phyloP scores from a whole-genome alignment of 169 alveolate species.

The Babesia divergens region DNA sequence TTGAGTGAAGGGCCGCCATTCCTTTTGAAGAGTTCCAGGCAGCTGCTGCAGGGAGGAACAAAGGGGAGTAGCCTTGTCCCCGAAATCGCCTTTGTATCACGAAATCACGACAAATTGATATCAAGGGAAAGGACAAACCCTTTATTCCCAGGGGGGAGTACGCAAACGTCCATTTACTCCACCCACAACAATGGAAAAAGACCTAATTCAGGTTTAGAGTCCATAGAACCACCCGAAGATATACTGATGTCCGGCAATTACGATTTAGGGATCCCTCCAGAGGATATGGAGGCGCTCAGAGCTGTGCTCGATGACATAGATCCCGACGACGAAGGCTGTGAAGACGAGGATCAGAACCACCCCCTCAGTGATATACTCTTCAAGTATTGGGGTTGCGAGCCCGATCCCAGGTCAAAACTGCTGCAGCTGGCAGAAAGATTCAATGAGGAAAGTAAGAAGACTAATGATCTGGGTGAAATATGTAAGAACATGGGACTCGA shows the following conservation, averaged over 20 bases:
- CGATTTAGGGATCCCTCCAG: conserved; percentile 44
- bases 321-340: conserved; percentile 24
- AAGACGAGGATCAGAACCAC: conserved; percentile 51
- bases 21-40: too few relatives aligned
- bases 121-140: too few relatives aligned
- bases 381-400: conserved; percentile 20
- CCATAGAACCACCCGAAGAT: background rate
- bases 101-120: too few relatives aligned
- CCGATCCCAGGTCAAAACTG: conserved; percentile 2
- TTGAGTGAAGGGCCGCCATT: too few relatives aligned
- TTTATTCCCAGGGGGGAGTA: too few relatives aligned
- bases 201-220: background rate
- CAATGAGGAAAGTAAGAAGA: background rate
- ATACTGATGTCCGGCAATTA: background rate
- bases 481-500: conserved; percentile 34
- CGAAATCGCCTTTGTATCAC: too few relatives aligned
- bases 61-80: too few relatives aligned
- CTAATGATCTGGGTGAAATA: conserved; percentile 5
- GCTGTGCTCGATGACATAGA: conserved; percentile 22
- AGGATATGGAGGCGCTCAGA: conserved; percentile 48
- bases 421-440: background rate
- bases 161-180: too few relatives aligned
- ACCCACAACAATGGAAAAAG: background rate
- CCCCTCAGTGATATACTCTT: conserved; percentile 14
- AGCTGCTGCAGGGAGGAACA: too few relatives aligned